Conservation (phyloP, 2,329 filamentous ascomycete genomes). For the Xylaria digitata region DNA sequence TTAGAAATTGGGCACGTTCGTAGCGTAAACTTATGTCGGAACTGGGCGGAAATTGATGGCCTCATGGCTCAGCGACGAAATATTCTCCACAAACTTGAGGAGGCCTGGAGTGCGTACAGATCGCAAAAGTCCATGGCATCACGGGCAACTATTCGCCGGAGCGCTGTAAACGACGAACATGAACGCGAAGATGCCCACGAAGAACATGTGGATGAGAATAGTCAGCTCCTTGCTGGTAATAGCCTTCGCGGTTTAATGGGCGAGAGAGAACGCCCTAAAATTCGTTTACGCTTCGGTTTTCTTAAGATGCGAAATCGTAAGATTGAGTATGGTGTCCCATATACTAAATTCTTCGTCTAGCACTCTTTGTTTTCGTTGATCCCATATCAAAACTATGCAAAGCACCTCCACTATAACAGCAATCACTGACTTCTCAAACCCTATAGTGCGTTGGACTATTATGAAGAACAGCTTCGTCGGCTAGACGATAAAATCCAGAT, state of each 20-base stretch:
- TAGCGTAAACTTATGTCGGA: slow-evolving; percentile 83
- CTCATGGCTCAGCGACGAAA: slow-evolving; percentile 75
- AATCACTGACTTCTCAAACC: slow-evolving; percentile 20
- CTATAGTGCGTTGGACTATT: slow-evolving; percentile 83
- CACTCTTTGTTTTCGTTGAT: not conserved
- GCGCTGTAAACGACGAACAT: slow-evolving; percentile 23
- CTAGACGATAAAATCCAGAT: slow-evolving; percentile 79
- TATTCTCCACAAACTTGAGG: slow-evolving; percentile 79
- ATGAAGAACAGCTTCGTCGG: slow-evolving; percentile 83
- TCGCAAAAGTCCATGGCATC: slow-evolving; percentile 62
- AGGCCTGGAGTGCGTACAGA: slow-evolving; percentile 83
- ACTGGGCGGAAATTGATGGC: slow-evolving; percentile 86
- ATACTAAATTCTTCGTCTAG: not conserved
- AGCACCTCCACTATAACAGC: not conserved
- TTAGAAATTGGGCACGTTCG: slow-evolving; percentile 91
- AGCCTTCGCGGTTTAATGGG: slow-evolving; percentile 52
- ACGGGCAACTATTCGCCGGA: slow-evolving; percentile 26
- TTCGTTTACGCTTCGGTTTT: slow-evolving; percentile 81
- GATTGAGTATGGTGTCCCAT: slow-evolving; percentile 65
- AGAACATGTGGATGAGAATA: slow-evolving; percentile 52
- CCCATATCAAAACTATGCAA: not conserved
- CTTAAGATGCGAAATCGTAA: slow-evolving; percentile 76
- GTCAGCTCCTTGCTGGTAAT: slow-evolving; percentile 67
- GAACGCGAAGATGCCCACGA: slow-evolving; percentile 32
- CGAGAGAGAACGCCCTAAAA: slow-evolving; percentile 70